Evolutionary conservation across 495 filamentous ascomycete species (phyloP).

Genomic region (Penicillium subrubescens): DNA sequence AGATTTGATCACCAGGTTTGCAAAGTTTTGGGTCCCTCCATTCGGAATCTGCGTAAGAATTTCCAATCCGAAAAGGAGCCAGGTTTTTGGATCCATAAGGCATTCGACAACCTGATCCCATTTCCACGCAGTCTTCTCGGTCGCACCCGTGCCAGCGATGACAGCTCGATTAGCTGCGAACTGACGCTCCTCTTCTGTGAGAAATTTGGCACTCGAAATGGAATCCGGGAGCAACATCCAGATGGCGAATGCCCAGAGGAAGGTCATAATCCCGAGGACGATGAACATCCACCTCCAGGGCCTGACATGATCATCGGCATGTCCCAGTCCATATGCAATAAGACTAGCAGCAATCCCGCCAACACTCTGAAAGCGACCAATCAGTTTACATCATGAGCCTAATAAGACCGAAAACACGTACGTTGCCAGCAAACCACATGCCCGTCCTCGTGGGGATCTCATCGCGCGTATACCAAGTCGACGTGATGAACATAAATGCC

Average conservation of each 20-base stretch:
- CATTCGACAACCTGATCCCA: slow-evolving; percentile 55
- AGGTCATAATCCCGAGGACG: slow-evolving; percentile 54
- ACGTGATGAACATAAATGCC: slow-evolving; percentile 42
- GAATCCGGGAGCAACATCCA: slow-evolving; percentile 61
- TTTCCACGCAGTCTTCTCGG: slow-evolving; percentile 59
- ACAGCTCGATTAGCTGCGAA: slow-evolving; percentile 53
- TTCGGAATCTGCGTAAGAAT: slow-evolving; percentile 51
- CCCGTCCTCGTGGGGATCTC: slow-evolving; percentile 64
- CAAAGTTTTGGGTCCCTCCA: slow-evolving; percentile 49
- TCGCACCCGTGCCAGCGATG: slow-evolving; percentile 44
- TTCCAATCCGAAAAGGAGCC: slow-evolving; percentile 62
- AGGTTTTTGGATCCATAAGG: slow-evolving; percentile 58
- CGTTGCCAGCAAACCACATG: slow-evolving; percentile 61
- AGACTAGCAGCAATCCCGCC: slow-evolving; percentile 59
- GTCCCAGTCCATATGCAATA: slow-evolving; percentile 58
- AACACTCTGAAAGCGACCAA: slow-evolving; percentile 33
- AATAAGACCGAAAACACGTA: background rate
- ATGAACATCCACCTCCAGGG: slow-evolving; percentile 59
- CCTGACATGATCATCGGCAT: slow-evolving; percentile 48
- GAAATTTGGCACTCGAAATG: slow-evolving; percentile 60
- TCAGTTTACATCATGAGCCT: background rate
- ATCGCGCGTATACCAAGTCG: slow-evolving; percentile 55
- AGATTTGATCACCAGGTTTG: slow-evolving; percentile 44
- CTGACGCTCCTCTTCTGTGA: slow-evolving; percentile 55
- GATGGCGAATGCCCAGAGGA: slow-evolving; percentile 56